Evolutionary conservation across 2,329 filamentous ascomycete genomes (phyloP), one percentile per base, ranked within the genome.

Genomic region (Phoma sp.): DNA sequence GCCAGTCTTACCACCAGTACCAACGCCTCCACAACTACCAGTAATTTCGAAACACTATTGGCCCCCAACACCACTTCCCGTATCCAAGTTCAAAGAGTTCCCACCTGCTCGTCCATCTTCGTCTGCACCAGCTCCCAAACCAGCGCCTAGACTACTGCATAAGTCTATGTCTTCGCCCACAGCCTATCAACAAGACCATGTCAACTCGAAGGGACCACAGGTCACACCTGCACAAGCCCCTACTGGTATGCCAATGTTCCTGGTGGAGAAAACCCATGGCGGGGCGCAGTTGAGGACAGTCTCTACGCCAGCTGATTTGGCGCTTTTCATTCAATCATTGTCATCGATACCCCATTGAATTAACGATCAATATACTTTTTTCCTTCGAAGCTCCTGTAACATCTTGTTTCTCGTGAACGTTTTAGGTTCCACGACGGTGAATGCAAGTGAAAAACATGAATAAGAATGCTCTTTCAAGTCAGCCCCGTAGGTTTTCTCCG

Each of bases 321-420:
- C 52, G 9, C 18, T 46, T 50, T 55, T 55, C 36, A 55, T 55
- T 35, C 33, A 44, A 33, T 55, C 52, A 38, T 38, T 55, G 37
- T 38, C 52, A 46, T 50, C 46, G 52, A 55, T 50, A 55, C 52
- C 52, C 52, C 52, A 50, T 38, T 55, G 52, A 55, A 25, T 42
- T 55, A 33, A 13, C 32, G 32, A 33, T 40, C 33, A 40, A 23
- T 29, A 49, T 35, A 25, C 9, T 29, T 41, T 35, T 33, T 46
- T 41, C 45, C 8, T n/a, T 41, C n/a, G 2, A 23, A 48, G 8
- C 32, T 11, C 45, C 13, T 49, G 32, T 46, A 23, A 6, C 14
- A 41, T 46, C 5, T 10, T 25, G 7, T 45, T 30, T 13, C 37
- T 8, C n/a, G 5, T 2, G 7, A 29, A 2, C 3, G 6, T 29